Evolutionary conservation across 768 basidiomycete species (phyloP).

Genomic region (Russula sp.): DNA sequence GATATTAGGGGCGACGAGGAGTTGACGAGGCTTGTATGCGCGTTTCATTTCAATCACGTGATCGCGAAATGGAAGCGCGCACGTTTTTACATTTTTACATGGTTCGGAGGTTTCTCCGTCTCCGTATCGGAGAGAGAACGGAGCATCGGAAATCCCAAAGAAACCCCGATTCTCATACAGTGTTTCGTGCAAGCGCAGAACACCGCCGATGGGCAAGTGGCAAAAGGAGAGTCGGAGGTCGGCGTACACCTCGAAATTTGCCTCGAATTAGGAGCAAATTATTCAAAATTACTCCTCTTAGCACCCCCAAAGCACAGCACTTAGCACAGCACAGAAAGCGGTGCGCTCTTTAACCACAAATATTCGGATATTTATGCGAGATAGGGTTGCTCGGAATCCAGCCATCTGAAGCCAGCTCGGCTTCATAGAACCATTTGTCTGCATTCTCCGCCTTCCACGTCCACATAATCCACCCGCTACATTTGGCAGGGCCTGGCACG

Average conservation of each 20-base stretch:
- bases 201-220: not conserved
- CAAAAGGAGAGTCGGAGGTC: not conserved
- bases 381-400: slow-evolving; percentile 76
- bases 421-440: slow-evolving; percentile 89
- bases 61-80: slow-evolving; percentile 6
- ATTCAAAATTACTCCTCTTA: too few relatives aligned
- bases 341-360: slow-evolving; percentile 27
- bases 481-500: too few relatives aligned
- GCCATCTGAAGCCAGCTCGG: slow-evolving; percentile 70
- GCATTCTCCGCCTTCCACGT: slow-evolving; percentile 80
- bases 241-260: not conserved
- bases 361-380: slow-evolving; percentile 34
- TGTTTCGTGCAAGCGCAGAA: not conserved
- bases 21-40: not conserved
- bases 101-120: not conserved
- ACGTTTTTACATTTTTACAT: not conserved
- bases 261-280: not conserved
- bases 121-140: slow-evolving; percentile 3
- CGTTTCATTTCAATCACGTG: slow-evolving; percentile 4
- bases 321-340: too few relatives aligned
- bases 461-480: slow-evolving; percentile 79
- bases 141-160: not conserved
- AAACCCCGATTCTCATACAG: not conserved
- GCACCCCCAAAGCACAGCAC: too few relatives aligned
- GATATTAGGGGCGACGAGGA: slow-evolving; percentile 15